Evolutionary conservation across 2,329 filamentous ascomycete species (phyloP).

Genomic region (Pestalotiopsis sp.): DNA sequence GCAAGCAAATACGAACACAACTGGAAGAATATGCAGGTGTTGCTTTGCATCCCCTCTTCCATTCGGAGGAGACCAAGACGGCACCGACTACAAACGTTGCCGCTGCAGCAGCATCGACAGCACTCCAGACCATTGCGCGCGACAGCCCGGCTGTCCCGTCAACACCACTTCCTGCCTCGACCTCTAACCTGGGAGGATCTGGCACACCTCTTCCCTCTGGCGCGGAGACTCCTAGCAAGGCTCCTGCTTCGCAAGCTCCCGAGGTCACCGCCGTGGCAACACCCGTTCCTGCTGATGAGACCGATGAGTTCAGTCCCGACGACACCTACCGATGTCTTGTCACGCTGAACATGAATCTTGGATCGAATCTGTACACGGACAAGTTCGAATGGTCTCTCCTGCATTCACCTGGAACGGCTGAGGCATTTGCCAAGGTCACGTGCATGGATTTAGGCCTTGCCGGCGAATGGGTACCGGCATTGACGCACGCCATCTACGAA

Average conservation of each 20-base stretch:
- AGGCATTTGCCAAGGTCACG: constrained; percentile 89
- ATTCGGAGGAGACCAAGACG: constrained; percentile 47
- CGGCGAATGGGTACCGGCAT: constrained; percentile 91
- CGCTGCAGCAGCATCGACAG: constrained; percentile 19
- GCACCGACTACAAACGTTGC: constrained; percentile 23
- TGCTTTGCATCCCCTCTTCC: constrained; percentile 89
- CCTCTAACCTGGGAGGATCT: constrained; percentile 44
- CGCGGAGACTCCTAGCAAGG: constrained; percentile 52
- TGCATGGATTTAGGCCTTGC: constrained; percentile 88
- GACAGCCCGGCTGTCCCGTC: constrained; percentile 45
- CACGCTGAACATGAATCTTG: constrained; percentile 85
- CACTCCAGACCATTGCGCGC: constrained; percentile 23
- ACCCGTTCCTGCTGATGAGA: constrained; percentile 64
- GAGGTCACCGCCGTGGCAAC: constrained; percentile 73
- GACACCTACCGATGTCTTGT: constrained; percentile 95
- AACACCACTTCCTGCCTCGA: constrained; percentile 38
- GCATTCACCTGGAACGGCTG: constrained; percentile 87
- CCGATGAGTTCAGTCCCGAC: constrained; percentile 82
- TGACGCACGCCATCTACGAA: constrained; percentile 97
- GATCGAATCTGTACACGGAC: constrained; percentile 91
- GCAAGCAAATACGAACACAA: constrained; percentile 91
- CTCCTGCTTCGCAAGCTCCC: constrained; percentile 45
- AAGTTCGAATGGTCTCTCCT: constrained; percentile 97
- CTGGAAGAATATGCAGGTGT: constrained; percentile 95
- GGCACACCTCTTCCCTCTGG: constrained; percentile 61